Evolutionary conservation across 495 filamentous ascomycete species (phyloP).

Genomic region (Hyaloscypha finlandica): DNA sequence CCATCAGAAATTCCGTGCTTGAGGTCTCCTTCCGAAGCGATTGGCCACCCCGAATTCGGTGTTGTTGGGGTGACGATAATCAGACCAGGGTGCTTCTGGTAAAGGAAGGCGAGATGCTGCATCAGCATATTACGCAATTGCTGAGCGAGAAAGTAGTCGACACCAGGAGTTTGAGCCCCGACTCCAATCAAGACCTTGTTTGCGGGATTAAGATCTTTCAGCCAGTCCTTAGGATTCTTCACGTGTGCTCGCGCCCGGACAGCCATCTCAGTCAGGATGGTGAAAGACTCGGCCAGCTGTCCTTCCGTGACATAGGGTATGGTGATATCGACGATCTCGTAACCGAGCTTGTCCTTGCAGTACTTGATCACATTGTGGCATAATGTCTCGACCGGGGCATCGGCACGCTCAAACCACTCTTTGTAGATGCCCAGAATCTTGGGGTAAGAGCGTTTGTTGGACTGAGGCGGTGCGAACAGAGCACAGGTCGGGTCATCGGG

Average conservation of each 20-base stretch:
- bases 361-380: conserved; percentile 63
- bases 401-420: conserved; percentile 73
- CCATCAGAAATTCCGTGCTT: conserved; percentile 71
- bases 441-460: conserved; percentile 21
- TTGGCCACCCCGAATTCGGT: conserved; percentile 72
- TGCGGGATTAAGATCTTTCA: conserved; percentile 59
- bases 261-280: conserved; percentile 72
- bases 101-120: conserved; percentile 77
- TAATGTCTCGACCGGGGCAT: conserved; percentile 58
- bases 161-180: conserved; percentile 60
- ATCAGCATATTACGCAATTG: conserved; percentile 77
- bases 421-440: conserved; percentile 68
- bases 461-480: conserved; percentile 38
- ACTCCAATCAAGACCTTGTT: conserved; percentile 75
- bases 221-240: conserved; percentile 39
- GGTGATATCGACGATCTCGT: conserved; percentile 69
- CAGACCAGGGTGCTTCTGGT: conserved; percentile 69
- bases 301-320: conserved; percentile 76
- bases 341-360: conserved; percentile 58
- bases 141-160: conserved; percentile 73
- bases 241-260: conserved; percentile 35
- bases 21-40: conserved; percentile 50
- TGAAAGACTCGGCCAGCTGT: conserved; percentile 77
- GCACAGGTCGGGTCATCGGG: conserved; percentile 38
- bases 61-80: conserved; percentile 79